Evolutionary conservation across 441 rosid genomes (phyloP), one percentile per base, ranked within the genome.

Genomic region (Dalechampia spathulata): DNA sequence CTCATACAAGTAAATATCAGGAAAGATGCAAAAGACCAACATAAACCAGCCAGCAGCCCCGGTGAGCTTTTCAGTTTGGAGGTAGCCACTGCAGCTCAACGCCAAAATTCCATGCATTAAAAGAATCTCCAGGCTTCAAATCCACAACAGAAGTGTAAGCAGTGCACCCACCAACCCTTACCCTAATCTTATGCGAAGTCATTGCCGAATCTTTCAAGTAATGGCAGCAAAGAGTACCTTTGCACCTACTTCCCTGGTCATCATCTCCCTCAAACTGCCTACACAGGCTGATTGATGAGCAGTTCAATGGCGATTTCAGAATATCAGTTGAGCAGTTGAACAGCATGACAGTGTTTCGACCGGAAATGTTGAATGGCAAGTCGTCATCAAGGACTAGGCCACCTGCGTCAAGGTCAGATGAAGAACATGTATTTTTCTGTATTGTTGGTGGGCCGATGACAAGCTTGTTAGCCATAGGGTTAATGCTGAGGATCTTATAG

Each of bases 21-120:
- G n/a, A n/a, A n/a, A n/a, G n/a, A n/a, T n/a, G n/a, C n/a, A n/a
- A n/a, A n/a, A n/a, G n/a, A n/a, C n/a, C n/a, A n/a, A n/a, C n/a
- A n/a, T n/a, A n/a, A n/a, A n/a, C n/a, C n/a, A n/a, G n/a, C n/a
- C n/a, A n/a, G n/a, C n/a, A n/a, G n/a, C n/a, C n/a, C n/a, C n/a
- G n/a, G n/a, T n/a, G n/a, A n/a, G n/a, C n/a, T n/a, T n/a, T n/a
- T n/a, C n/a, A 67, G 60, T 62, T 37, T 13, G 83, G 78, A 22
- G 78, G 78, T 39, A 56, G 4, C 83, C 83, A 79, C 55, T 81
- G 87, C 20, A 81, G 70, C 78, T 83, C 87, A 49, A 83, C 66
- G 37, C 85, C 85, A 38, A 68, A 72, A 26, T 69, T 77, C 83
- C 91, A 79, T 1, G 65, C 45, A 9, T 65, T 66, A 52, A 56